Base-by-base conservation (phyloP, 163 green algal genomes). In the Chlorella variabilis region DNA sequence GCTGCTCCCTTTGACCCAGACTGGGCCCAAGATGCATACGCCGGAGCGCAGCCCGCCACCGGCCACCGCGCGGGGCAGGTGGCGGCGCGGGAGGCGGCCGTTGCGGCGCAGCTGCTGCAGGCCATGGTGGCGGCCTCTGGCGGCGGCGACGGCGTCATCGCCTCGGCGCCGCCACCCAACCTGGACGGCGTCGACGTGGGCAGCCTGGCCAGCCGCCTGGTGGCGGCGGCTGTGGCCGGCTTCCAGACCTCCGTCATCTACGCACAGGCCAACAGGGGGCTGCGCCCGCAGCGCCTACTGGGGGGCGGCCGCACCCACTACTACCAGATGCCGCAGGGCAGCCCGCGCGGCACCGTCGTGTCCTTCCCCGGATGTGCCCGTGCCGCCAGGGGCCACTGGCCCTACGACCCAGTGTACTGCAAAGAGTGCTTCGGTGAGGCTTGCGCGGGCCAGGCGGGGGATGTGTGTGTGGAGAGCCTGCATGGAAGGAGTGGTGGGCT, bases 371-470 rank as follows among this genome's bases (percentile, higher is more conserved):
- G 70, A 6, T 77, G 70, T 36, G 54, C 70, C 4, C 70, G 70
- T 13, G 38, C 33, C 13, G 34, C 49, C 21, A 49, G 29, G 21
- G 48, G 41, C 48, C 48, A 39, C 49, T 77, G 45, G 20, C 70
- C 70, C 5, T 77, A 66, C 34, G 18, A 77, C 48, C 49, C 48
- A 20, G n/a, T 23, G 31, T 18, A 36, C 48, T 77, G 70, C 70
- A n/a, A 20, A 11, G 70, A 77, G 70, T 77, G 70, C 70, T 18
- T 77, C 17, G 70, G 70, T 48, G 67, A 58, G 67, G n/a, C n/a
- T n/a, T n/a, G n/a, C n/a, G n/a, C n/a, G n/a, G n/a, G n/a, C n/a
- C n/a, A n/a, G n/a, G n/a, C n/a, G n/a, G n/a, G n/a, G n/a, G n/a
- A n/a, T n/a, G n/a, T 31, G 38, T 4, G 36, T 7, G 21, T 9